Base-by-base conservation (phyloP, 345 rosid genomes). In the Turritis glabra region DNA sequence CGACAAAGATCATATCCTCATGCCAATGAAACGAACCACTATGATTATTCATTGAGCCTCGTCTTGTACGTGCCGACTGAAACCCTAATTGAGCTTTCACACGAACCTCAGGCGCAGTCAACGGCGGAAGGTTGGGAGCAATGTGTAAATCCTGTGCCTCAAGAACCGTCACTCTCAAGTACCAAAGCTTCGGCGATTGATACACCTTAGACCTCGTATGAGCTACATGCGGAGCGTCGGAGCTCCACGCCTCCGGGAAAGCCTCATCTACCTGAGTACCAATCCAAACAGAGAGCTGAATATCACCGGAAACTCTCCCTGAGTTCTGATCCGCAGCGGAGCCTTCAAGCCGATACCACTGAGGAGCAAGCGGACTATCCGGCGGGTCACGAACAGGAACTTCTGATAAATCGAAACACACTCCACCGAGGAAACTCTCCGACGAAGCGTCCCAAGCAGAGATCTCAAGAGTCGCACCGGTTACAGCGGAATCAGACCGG, bases 151-250 rank as follows among this genome's bases (percentile, higher is more conserved):
- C 97, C 66, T 95, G 99, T 46, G 96, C 99, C 74, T 92, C 97
- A 4, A 95, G 80, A 33, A 95, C 88, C 11, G 93, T 87, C 38
- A 86, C 86, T 53, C 99, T 84, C 79, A 95, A 72, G 55, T 95
- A 95, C 99, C 99, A 95, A 3, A 95, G 85, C 83, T 88, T 95
- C 0, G 97, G 99, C 1, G 99, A 95, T 56, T 95, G 97, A 54
- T 95, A 95, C 1, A 95, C 99, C 78, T 95, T 95, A 0, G 99
- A 90, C 15, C 99, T 89, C 19, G 96, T 89, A 67, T 95, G 92
- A 12, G 93, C 87, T 48, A 92, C 93, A 67, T 82, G 77, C 5
- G 99, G 97, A 15, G 87, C 97, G 50, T 90, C 97, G 5, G 97
- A 88, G 79, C 88, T 83, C 92, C 92, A 85, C 0, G 97, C 96